Base-by-base conservation (phyloP, 768 basidiomycete species). In the Pisolithus marmoratus region DNA sequence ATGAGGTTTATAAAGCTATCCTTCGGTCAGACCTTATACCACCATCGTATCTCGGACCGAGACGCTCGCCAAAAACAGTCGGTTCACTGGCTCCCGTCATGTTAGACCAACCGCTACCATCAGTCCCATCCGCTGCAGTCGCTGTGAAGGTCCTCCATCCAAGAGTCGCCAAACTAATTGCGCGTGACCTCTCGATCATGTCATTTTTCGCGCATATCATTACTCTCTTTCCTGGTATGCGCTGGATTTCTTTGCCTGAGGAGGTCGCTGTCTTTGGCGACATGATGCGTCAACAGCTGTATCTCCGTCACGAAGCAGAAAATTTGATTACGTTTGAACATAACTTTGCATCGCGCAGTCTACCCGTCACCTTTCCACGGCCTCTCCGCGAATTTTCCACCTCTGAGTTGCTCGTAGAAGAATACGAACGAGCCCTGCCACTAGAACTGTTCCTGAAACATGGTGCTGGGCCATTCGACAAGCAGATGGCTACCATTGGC, bases 131-230 rank as follows among this genome's bases (percentile, higher is more conserved):
- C 1, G 84, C 91, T 19, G 80, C 87, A 2, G 94, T 98, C 29
- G 96, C 96, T 14, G 87, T 99, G 72, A 99, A 99, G 70, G 80
- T 99, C 20, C 82, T 97, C 22, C 96, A 99, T 66, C 96, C 96
- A 1, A 74, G 80, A 46, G 94, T 94, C 19, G 70, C 73, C 23
- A 86, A 91, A 62, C 85, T 78, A 46, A 97, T 99, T 53, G 72
- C 77, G 36, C 82, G 96, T 42, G 96, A 99, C 71, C 82, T 99
- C 46, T 79, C 85, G 45, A 98, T 98, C 72, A 97, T 99, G 94
- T 74, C 80, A 40, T 87, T 95, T 73, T 97, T 98, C 65, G 92
- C 95, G 24, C 76, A 77, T 38, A 69, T 79, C 53, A 76, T 98
- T 53, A 81, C 90, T 48, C 47, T 86, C 26, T 68, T 98, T 49